Conservation (phyloP, 148 eudicot genomes). For the Vaccinium corymbosum region DNA sequence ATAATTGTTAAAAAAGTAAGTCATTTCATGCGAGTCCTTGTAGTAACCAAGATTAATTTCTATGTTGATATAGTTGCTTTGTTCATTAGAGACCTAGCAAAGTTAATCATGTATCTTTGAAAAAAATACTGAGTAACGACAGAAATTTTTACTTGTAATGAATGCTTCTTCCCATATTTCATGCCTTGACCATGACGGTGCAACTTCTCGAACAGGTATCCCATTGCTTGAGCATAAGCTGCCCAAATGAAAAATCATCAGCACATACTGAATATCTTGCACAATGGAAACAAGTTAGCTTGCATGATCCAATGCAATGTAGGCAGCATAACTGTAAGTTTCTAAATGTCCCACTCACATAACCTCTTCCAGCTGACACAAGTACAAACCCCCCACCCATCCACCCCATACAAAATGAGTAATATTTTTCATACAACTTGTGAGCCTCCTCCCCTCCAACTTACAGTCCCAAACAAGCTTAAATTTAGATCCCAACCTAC, state of each 20-base stretch:
- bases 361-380: too few species aligned
- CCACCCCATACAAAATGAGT: too few species aligned
- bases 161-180: slow-evolving; percentile 86
- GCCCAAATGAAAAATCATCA: slow-evolving; percentile 25
- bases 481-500: background rate
- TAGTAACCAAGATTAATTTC: background rate
- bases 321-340: too few species aligned
- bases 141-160: slow-evolving; percentile 59
- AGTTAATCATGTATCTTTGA: slow-evolving; percentile 8
- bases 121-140: background rate
- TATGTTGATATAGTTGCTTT: background rate
- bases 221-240: slow-evolving; percentile 67
- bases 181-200: slow-evolving; percentile 82
- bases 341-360: too few species aligned
- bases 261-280: background rate
- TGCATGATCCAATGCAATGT: background rate
- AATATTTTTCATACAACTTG: background rate
- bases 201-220: slow-evolving; percentile 73
- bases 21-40: background rate
- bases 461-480: background rate
- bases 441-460: background rate
- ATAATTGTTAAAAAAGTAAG: background rate
- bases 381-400: too few species aligned
- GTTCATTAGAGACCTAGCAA: background rate
- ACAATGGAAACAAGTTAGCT: background rate